Base-by-base conservation (phyloP, 331 rosid species). In the Acacia pycnantha region DNA sequence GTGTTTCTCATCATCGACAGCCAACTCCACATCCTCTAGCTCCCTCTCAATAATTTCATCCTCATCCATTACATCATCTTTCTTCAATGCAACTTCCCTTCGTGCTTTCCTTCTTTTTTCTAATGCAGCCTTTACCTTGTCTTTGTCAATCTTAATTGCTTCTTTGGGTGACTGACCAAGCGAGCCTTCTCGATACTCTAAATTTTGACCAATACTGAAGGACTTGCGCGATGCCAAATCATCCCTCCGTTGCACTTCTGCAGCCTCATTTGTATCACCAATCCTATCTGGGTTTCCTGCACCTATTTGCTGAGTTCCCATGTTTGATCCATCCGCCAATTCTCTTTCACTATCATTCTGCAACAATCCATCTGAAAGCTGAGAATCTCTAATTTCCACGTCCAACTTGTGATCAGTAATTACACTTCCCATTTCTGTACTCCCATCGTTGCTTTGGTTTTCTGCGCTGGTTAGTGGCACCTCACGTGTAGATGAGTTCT, bases 1-100 rank as follows among this genome's bases (percentile, higher is more conserved):
- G 82, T 62, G 77, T 21, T 78, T 87, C 58, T 76, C 93, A 21
- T 86, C 92, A 76, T 56, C 77, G 78, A 82, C 91, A 22, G 94
- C 97, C 71, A 96, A 74, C 79, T 96, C 95, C 79, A 96, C 98
- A 86, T 90, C 98, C 86, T 96, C 98, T 19, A 96, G 90, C 85
- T 93, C 97, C 86, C 87, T 88, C 88, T 93, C 99, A 78, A 96
- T 96, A 74, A 93, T 90, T 82, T 96, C 99, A 79, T 96, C 98
- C 82, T 96, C 98, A 76, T 96, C 91, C 88, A 96, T 82, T 67
- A 85, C 66, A 83, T 93, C 97, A 82, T 91, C 97, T 82, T 88
- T 91, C 88, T 91, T 95, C 70, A 85, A 54, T 47, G 92, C 81
- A 74, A 88, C 79, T 82, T 90, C 92, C 59, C 84, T 91, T 29